Base-by-base conservation (phyloP, 371 early-diverging fungal species). In the Lichtheimia corymbifera region DNA sequence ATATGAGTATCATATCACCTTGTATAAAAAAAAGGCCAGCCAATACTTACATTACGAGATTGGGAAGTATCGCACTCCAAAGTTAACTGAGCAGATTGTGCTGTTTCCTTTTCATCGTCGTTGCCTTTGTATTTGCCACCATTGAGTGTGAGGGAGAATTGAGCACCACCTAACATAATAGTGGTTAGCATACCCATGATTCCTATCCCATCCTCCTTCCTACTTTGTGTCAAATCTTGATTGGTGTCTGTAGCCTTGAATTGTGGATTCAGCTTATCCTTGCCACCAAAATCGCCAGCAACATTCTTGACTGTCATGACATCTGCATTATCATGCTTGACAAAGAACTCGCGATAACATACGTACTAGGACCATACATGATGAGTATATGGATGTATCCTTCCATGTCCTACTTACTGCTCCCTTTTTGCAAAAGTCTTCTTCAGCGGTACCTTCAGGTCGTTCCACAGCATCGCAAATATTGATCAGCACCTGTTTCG, bases 191-290 rank as follows among this genome's bases (percentile, higher is more conserved):
- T 17, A 47, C 5, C 30, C 14, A 7, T 28, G 18, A 28, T 50
- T 13, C 35, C 43, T 50, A 35, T 41, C 18, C 17, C 44, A 13
- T 7, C n/a, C 49, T 55, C 35, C 60, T 4, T 22, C 22, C 22
- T 59, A 63, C 67, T 59, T 28, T 67, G 56, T 14, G 67, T 59
- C 44, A 63, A 54, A 35, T 66, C 66, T 41, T 57, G 50, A 15
- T 59, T 54, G 12, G 54, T 5, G 22, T 54, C 56, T 14, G 53
- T n/a, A 35, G 57, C 51, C 20, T 53, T 60, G 42, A 67, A 62
- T 6, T 18, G 47, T 35, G 62, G 62, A 25, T 55, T 58, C 54
- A 62, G 28, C 35, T 66, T 66, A 44, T 50, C 43, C 30, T 58
- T 40, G 20, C 20, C 30, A 22, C 42, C 24, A 41, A 52, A 59